Percentiles rank a stretch among this genome's conserved stretches.
phyloP scores from a whole-genome alignment of 2,329 filamentous ascomycete genomes.

The Colletotrichum spaethianum region DNA sequence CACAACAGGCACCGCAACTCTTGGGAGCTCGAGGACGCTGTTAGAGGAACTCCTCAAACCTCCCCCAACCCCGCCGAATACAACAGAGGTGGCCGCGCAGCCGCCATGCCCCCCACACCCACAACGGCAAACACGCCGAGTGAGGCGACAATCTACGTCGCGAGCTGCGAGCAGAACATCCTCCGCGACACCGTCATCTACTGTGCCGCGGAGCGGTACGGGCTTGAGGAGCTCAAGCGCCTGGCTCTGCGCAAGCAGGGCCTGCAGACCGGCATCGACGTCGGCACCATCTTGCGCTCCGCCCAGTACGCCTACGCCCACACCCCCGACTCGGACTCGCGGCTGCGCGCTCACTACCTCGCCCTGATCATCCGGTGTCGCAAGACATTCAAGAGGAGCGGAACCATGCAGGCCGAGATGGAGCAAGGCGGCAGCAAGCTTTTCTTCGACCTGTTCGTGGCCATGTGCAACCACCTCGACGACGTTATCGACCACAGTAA shows the following conservation, averaged over 20 bases:
- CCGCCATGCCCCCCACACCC: constrained; percentile 60
- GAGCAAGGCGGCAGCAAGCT: constrained; percentile 84
- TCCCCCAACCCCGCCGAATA: constrained; percentile 65
- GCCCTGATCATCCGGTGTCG: constrained; percentile 92
- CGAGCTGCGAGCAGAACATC: constrained; percentile 80
- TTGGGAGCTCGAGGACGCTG: constrained; percentile 84
- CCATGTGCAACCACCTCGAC: constrained; percentile 91
- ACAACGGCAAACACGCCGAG: constrained; percentile 74
- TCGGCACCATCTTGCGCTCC: constrained; percentile 86
- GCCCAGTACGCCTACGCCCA: constrained; percentile 91
- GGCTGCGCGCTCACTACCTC: constrained; percentile 90
- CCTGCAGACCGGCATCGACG: constrained; percentile 86
- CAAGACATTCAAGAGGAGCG: constrained; percentile 91
- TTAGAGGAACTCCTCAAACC: constrained; percentile 59
- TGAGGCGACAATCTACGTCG: constrained; percentile 84
- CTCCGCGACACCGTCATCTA: constrained; percentile 94
- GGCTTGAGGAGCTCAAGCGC: constrained; percentile 86
- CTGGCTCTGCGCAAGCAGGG: constrained; percentile 91
- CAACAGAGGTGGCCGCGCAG: constrained; percentile 59
- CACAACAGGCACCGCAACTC: constrained; percentile 86
- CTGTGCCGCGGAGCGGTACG: constrained; percentile 88
- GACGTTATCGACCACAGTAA: constrained; percentile 89
- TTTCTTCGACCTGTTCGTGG: constrained; percentile 95
- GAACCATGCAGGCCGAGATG: constrained; percentile 97
- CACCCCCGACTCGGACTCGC: constrained; percentile 92